These are phyloP conservation scores for Oxytropis ochrocephala DNA, from an alignment of 306 rosid genomes.

Conservation along the genomic window DNA sequence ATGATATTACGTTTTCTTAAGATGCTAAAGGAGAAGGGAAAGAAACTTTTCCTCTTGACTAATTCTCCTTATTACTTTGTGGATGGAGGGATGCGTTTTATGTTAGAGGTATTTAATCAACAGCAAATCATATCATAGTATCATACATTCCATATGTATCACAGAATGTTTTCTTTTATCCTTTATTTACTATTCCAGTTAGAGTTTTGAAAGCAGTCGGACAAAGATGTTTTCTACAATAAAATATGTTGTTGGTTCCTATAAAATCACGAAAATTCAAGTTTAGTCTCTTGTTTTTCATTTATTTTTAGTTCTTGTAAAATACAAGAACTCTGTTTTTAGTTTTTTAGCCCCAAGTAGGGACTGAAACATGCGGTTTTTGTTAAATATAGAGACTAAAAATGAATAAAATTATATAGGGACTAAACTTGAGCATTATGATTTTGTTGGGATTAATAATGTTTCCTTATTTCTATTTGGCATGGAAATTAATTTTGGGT, in stretches of 20 bases:
- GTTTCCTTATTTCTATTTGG: neutral
- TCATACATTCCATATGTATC: neutral
- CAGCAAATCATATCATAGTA: neutral
- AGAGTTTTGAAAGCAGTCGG: neutral
- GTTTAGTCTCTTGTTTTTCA: too few species aligned
- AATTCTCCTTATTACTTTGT: slow-evolving; percentile 93
- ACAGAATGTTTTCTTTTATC: neutral
- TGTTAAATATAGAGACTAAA: too few species aligned
- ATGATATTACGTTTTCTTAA: slow-evolving; percentile 61
- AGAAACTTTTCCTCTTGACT: slow-evolving; percentile 87
- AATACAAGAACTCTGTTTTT: too few species aligned
- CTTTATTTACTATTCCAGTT: neutral
- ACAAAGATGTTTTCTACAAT: too few species aligned
- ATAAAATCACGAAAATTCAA: too few species aligned
- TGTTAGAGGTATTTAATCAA: slow-evolving; percentile 66
- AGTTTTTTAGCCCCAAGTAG: too few species aligned
- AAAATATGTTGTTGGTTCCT: too few species aligned
- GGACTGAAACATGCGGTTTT: too few species aligned
- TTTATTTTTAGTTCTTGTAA: too few species aligned
- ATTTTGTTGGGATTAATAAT: too few species aligned
- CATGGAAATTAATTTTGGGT: neutral
- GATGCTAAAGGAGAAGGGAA: slow-evolving; percentile 86
- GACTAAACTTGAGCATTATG: too few species aligned
- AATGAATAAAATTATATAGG: too few species aligned
- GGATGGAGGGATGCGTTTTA: slow-evolving; percentile 89